Percentiles rank a stretch among this genome's conserved stretches.
Evolutionary conservation across 352 stramenopile species (phyloP).

Genomic region (Globisporangium middletonii): DNA sequence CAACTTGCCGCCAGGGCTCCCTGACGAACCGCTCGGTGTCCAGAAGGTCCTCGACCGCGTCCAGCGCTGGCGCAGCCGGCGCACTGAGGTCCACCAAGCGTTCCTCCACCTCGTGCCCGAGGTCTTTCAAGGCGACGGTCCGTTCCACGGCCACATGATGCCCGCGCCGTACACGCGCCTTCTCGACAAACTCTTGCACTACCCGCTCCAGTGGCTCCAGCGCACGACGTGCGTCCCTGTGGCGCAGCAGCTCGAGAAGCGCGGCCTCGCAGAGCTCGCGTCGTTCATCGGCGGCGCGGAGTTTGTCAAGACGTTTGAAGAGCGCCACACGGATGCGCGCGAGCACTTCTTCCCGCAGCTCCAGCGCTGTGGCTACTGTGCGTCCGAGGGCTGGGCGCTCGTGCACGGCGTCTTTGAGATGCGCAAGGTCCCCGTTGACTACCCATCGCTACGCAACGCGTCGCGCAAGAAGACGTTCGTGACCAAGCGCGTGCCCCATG

Average conservation of each 20-base stretch:
- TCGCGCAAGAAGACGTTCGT: conserved; percentile 16
- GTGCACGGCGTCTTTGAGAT: conserved; percentile 73
- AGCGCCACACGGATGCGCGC: conserved; percentile 43
- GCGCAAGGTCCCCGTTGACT: conserved; percentile 22
- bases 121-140: conserved; percentile 36
- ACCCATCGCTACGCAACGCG: conserved; percentile 12
- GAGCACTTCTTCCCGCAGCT: conserved; percentile 60
- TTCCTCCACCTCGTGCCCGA: conserved; percentile 40
- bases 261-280: conserved; percentile 40
- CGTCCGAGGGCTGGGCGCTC: conserved; percentile 66
- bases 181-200: conserved; percentile 57
- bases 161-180: conserved; percentile 48
- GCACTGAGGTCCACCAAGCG: conserved; percentile 47
- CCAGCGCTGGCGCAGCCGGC: conserved; percentile 38
- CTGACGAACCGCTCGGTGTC: conserved; percentile 53
- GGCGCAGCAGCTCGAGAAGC: conserved; percentile 44
- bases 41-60: conserved; percentile 52
- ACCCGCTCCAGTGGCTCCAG: conserved; percentile 53
- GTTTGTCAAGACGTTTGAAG: conserved; percentile 69
- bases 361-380: conserved; percentile 41
- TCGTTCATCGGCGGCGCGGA: conserved; percentile 52
- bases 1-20: conserved; percentile 39
- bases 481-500: conserved; percentile 45
- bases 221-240: conserved; percentile 42
- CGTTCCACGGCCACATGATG: conserved; percentile 32